Evolutionary conservation across 129 eudicot species (phyloP).

Genomic region (Solidago caesia): DNA sequence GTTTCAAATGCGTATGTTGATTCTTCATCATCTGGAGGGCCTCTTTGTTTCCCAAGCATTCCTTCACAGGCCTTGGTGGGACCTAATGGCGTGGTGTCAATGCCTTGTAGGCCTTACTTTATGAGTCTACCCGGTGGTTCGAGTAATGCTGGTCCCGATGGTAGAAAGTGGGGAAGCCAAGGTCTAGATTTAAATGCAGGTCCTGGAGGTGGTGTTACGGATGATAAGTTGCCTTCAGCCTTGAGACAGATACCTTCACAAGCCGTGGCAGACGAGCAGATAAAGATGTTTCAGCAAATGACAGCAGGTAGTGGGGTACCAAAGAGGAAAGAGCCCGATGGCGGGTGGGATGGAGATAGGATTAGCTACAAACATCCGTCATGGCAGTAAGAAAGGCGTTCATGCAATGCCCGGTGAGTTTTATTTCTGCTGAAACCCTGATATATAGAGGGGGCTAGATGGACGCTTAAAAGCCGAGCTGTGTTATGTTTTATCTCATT

Average conservation of each 20-base stretch:
- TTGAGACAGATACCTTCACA: conserved; percentile 63
- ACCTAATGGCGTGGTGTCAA: conserved; percentile 43
- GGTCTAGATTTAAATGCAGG: conserved; percentile 88
- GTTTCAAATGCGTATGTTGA: conserved; percentile 58
- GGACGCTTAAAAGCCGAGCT: background rate
- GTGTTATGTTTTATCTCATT: background rate
- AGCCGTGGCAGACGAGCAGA: conserved; percentile 59
- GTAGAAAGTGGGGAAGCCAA: conserved; percentile 64
- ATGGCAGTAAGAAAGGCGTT: conserved; percentile 52
- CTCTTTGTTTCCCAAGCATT: conserved; percentile 49
- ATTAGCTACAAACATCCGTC: conserved; percentile 60
- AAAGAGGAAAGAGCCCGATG: conserved; percentile 88
- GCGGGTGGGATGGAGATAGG: conserved; percentile 69
- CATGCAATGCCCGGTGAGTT: conserved; percentile 30
- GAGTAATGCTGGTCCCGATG: conserved; percentile 50
- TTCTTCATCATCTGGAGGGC: conserved; percentile 59
- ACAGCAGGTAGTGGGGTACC: conserved; percentile 48
- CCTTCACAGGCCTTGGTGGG: conserved; percentile 57
- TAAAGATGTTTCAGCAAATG: conserved; percentile 46
- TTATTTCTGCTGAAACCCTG: background rate
- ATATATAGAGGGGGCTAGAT: background rate
- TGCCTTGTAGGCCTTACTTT: conserved; percentile 60
- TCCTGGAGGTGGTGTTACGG: conserved; percentile 47
- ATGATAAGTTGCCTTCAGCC: conserved; percentile 45
- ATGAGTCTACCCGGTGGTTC: conserved; percentile 60